Evolutionary conservation across 768 basidiomycete genomes (phyloP), one percentile per base, ranked within the genome.

Genomic region (Lactarius psammicola): DNA sequence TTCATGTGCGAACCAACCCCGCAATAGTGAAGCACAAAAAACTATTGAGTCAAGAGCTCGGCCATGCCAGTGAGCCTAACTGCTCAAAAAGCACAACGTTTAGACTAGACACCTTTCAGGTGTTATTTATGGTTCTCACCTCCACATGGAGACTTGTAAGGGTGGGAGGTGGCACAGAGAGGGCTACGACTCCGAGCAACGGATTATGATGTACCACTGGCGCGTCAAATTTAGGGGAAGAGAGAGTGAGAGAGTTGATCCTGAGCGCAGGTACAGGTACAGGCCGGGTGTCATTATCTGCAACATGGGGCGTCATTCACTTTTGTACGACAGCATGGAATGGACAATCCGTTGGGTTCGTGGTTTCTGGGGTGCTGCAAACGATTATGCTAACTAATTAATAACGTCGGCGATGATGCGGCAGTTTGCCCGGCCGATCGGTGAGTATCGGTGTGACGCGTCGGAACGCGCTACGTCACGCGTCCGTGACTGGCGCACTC

Each of bases 391-490:
- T 28, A 31, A 38, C 13, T 56, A 33, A 31, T 36, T 38, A n/a
- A n/a, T 33, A 38, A 26, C 33, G 11, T 30, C 56, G 65, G 60
- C 30, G 64, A 42, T 66, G 34, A 54, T 38, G 42, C 59, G 64
- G 40, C 26, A n/a, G 1, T 38, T 15, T 58, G 56, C 60, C 49
- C 67, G 67, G 67, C 67, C 64, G 59, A 51, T 66, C 67, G 67
- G 58, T 53, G 56, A n/a, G 42, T 6, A 11, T 54, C 64, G 65
- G 65, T 53, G 67, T 68, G 67, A 68, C 67, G 42, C 33, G 20
- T 40, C 61, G 56, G 64, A 68, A 68, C 67, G 65, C 67, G 67
- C 65, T 66, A 67, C 67, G 60, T 68, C 59, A 67, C 67, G 67
- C 67, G 67, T 66, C 36, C 42, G 67, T 68, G 65, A 68, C 67